Evolutionary conservation across 345 rosid genomes (phyloP).

Genomic region (Fremontodendron californicum): DNA sequence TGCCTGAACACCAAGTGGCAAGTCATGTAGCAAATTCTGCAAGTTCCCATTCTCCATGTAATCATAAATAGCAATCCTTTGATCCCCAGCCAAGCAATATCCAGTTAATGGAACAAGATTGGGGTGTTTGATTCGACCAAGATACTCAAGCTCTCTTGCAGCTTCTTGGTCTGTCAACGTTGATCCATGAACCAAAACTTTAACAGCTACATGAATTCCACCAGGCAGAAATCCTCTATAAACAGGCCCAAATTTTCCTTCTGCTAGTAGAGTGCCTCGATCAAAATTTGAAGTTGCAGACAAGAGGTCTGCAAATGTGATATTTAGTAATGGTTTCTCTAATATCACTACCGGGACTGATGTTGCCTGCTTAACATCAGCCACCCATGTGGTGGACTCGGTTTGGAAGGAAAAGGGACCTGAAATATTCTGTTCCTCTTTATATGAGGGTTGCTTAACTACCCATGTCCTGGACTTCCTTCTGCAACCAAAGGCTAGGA

Average conservation of each 20-base stretch:
- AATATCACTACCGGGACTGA: conserved; percentile 71
- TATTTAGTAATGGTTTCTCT: conserved; percentile 83
- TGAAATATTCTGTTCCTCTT: conserved; percentile 69
- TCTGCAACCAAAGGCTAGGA: conserved; percentile 65
- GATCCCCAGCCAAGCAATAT: conserved; percentile 91
- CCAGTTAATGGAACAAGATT: conserved; percentile 91
- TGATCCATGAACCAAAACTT: conserved; percentile 87
- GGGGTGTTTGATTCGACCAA: conserved; percentile 83
- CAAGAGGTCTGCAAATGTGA: conserved; percentile 86
- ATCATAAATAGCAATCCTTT: conserved; percentile 88
- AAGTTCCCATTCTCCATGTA: conserved; percentile 97
- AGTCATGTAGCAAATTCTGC: conserved; percentile 80
- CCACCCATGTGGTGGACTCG: conserved; percentile 92
- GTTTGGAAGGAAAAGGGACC: conserved; percentile 92
- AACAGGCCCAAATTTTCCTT: conserved; percentile 92
- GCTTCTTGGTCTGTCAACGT: conserved; percentile 87
- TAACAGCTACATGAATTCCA: conserved; percentile 92
- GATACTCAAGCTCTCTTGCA: conserved; percentile 82
- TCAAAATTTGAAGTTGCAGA: conserved; percentile 85
- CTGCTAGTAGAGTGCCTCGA: conserved; percentile 81
- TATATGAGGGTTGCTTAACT: conserved; percentile 57
- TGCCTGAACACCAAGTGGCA: conserved; percentile 76
- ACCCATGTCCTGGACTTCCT: conserved; percentile 52
- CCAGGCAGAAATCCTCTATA: conserved; percentile 87
- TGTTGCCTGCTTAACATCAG: conserved; percentile 86